These are phyloP conservation scores for Cutaneotrichosporon cutaneum DNA, from an alignment of 1,284 basidiomycete genomes.

Conservation along the genomic window DNA sequence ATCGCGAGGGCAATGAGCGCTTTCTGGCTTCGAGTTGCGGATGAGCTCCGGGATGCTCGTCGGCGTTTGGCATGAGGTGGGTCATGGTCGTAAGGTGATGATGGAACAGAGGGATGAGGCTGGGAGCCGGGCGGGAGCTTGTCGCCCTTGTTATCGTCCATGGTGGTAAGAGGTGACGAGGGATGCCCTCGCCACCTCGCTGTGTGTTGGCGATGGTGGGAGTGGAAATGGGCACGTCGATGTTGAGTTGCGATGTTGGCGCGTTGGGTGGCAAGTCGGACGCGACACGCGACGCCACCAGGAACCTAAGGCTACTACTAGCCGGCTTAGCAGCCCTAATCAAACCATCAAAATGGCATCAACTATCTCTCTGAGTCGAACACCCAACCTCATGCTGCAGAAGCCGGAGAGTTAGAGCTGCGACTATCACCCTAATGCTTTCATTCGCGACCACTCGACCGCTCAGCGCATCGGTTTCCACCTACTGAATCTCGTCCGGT, in stretches of 20 bases:
- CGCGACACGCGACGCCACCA: neutral
- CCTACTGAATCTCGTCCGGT: neutral
- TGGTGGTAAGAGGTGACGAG: neutral
- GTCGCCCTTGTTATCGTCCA: neutral
- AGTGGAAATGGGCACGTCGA: neutral
- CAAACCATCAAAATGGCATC: too few relatives aligned
- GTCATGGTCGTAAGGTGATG: too few relatives aligned
- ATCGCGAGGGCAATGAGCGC: neutral
- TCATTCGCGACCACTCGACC: too few relatives aligned
- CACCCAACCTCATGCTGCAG: too few relatives aligned
- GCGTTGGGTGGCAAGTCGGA: neutral
- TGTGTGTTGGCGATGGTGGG: neutral
- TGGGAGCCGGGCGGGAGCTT: neutral
- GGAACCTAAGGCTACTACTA: neutral
- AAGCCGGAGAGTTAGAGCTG: too few relatives aligned
- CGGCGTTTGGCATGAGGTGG: neutral
- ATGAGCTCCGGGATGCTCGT: neutral
- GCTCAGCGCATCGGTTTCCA: too few relatives aligned
- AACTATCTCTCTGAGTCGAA: too few relatives aligned
- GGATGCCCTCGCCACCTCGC: constrained; percentile 4
- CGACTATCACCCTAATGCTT: too few relatives aligned
- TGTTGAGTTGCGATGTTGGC: neutral
- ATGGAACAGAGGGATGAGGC: neutral
- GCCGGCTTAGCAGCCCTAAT: neutral
- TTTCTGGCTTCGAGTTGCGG: neutral